A percentile compares a stretch with the other conserved stretches of the same genome.
Conservation (phyloP, 1,284 basidiomycete genomes). For the Boletus smithii region DNA sequence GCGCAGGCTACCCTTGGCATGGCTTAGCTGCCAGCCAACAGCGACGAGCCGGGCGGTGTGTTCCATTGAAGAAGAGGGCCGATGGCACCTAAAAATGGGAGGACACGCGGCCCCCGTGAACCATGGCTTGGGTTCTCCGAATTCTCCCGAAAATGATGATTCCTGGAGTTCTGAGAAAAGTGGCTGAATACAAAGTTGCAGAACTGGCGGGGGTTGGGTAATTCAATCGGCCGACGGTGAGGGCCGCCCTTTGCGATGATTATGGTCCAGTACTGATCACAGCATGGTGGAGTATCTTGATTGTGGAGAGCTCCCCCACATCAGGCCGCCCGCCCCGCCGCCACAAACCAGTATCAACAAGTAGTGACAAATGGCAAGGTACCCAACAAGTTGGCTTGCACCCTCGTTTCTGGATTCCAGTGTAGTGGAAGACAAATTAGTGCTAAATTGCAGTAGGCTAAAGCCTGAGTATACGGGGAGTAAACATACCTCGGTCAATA, state of each 20-base stretch:
- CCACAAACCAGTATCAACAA: conserved; percentile 2
- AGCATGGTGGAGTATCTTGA: conserved; percentile 9
- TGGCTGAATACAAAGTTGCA: too few relatives aligned
- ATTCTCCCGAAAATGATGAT: too few relatives aligned
- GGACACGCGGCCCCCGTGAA: not conserved
- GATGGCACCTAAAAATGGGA: not conserved
- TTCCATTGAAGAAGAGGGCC: too few relatives aligned
- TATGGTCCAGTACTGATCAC: not conserved
- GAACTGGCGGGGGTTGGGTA: too few relatives aligned
- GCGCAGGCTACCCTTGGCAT: too few relatives aligned
- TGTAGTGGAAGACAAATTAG: not conserved
- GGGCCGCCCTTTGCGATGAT: too few relatives aligned
- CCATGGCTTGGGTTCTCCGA: too few relatives aligned
- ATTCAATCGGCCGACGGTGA: not conserved
- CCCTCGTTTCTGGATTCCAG: not conserved
- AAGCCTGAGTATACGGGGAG: not conserved
- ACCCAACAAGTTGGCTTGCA: not conserved
- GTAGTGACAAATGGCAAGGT: not conserved
- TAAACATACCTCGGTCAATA: not conserved
- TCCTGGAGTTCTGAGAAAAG: too few relatives aligned
- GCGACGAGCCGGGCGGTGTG: too few relatives aligned
- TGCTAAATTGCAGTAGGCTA: too few relatives aligned
- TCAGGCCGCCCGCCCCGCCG: not conserved
- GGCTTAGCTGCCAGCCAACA: too few relatives aligned
- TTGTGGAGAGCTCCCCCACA: not conserved